A percentile compares a stretch with the other conserved stretches of the same genome.
phyloP scores from a whole-genome alignment of 2,329 filamentous ascomycete species.

The Stachybotrys chartarum region DNA sequence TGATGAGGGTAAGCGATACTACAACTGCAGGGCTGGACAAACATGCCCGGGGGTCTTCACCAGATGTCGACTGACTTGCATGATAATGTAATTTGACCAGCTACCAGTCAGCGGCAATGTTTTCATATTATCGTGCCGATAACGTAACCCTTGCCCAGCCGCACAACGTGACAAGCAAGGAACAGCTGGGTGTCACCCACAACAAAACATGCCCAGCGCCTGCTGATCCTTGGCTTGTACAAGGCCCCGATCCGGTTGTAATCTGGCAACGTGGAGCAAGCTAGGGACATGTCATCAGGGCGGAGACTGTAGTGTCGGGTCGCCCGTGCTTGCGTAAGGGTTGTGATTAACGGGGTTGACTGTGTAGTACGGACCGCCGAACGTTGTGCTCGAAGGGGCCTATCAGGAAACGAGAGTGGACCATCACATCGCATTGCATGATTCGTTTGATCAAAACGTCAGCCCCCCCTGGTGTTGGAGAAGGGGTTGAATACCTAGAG shows the following conservation, averaged over 20 bases:
- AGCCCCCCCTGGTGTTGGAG: too few relatives aligned
- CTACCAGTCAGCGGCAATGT: neutral
- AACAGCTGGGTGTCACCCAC: neutral
- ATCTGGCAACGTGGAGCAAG: neutral
- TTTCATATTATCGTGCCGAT: neutral
- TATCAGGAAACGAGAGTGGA: too few relatives aligned
- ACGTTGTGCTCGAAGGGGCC: neutral
- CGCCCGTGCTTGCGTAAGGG: too few relatives aligned
- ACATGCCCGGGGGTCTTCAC: neutral
- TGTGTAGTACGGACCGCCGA: neutral
- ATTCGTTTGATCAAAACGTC: neutral
- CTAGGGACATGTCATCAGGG: neutral
- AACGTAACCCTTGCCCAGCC: neutral
- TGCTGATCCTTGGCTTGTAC: too few relatives aligned
- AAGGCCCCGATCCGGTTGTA: neutral
- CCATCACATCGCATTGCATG: neutral
- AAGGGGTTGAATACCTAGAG: neutral
- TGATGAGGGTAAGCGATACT: neutral
- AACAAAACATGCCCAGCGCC: too few relatives aligned
- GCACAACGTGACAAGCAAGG: neutral
- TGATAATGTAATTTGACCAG: neutral
- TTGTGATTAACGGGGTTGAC: neutral
- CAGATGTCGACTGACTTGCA: neutral
- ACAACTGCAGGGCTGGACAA: neutral
- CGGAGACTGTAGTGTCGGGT: too few relatives aligned